Base-by-base conservation (phyloP, 805 yeast species). In the Candida rishiriensis region DNA sequence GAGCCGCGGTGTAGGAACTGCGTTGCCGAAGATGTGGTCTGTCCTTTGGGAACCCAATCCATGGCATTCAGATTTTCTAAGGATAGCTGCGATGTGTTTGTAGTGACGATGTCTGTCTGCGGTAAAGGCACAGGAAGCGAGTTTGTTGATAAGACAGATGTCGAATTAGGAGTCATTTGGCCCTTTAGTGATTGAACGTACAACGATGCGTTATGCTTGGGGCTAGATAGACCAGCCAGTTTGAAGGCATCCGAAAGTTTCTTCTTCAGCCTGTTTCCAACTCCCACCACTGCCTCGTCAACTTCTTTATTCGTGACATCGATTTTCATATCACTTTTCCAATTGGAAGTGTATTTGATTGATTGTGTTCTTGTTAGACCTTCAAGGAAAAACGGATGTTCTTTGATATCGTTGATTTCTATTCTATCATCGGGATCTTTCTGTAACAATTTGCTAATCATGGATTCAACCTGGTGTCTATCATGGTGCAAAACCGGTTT, bases 231-330 rank as follows among this genome's bases (percentile, higher is more conserved):
- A 1, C 57, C 54, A 2, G 57, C 35, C 38, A 50, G 39, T 34
- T 46, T 48, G 38, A 59, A 59, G 1, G 77, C 80, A 39, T 69
- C 70, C 5, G 73, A 64, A 4, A 81, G 55, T 21, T 76, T 73
- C 46, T 70, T 73, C 52, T 71, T 78, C 36, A 88, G 71, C 43
- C 82, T 72, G 40, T 79, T 75, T 8, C 89, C 90, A 39, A 88
- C 73, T n/a, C 96, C 96, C 31, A 82, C 75, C 3, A 88, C 88
- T 1, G 96, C 96, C 48, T 79, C 76, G 49, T 81, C 76, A 8
- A 86, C 74, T 47, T 88, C 96, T 45, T 81, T 83, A 38, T 71
- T 75, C 2, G 83, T 72, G 8, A 85, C 82, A 32, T 75, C 75
- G 40, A 83, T 80, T 54, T 71, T 76, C 67, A 57, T 63, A 10